Evolutionary conservation across 1,284 basidiomycete species (phyloP), one percentile per base, ranked within the genome.

Genomic region (Anthracocystis setariae): DNA sequence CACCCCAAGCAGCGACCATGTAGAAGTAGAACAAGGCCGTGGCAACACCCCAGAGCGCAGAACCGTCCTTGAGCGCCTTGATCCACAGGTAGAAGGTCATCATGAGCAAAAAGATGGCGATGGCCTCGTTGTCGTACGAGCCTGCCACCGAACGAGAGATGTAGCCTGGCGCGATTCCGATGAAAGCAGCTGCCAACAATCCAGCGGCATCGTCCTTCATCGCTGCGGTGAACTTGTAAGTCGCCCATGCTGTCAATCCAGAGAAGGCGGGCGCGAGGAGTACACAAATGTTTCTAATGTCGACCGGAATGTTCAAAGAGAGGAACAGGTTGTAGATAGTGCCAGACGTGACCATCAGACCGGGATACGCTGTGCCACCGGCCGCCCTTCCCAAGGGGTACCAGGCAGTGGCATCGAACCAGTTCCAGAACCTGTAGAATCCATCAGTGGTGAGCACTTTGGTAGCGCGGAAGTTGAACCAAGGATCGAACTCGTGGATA

Each of bases 1-100:
- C 96, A 48, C 96, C 96, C 96, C 96, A 99, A 13, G 96, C 96
- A 46, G 96, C 95, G 17, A 99, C 96, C 96, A 99, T 99, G 88
- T 98, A 99, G 76, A 97, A 98, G 86, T 99, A 99, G 86, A 98
- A 98, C 15, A 98, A 85, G 8, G 94, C 96, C 21, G 94, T 90
- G 45, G 91, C 83, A 20, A 92, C 92, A 37, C 94, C 95, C 81
- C 89, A 98, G 67, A 95, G 88, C 0, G 93, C 93, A 62, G 92
- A 94, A 38, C 96, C 96, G 45, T 89, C 88, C 85, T 98, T 98
- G 60, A 98, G 86, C 21, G 96, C 94, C 82, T 92, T 94, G 84
- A 99, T 95, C 96, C 96, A 98, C 65, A 89, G 88, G 86, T 89
- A 98, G 85, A 99, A 98, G 8, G 94, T 98, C 85, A 93, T 93